A percentile compares a stretch with the other conserved stretches of the same genome.
Conservation (phyloP, 2,329 filamentous ascomycete species). For the Coleophoma cylindrospora region DNA sequence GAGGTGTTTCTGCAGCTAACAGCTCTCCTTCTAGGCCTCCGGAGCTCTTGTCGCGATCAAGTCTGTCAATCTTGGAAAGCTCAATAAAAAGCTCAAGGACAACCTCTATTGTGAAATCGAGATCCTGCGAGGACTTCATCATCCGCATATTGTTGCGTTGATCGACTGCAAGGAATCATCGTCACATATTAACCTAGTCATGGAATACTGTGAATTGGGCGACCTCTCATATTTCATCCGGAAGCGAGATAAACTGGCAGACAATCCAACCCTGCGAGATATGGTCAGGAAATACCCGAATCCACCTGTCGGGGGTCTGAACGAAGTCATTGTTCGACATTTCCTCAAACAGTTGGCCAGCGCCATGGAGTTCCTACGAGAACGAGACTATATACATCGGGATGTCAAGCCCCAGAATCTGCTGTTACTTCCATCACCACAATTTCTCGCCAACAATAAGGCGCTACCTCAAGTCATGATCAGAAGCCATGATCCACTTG, state of each 20-base stretch:
- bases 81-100: slow-evolving; percentile 94
- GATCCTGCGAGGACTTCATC: slow-evolving; percentile 87
- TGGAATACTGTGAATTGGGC: slow-evolving; percentile 97
- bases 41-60: slow-evolving; percentile 90
- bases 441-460: slow-evolving; percentile 58
- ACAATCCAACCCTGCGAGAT: slow-evolving; percentile 76
- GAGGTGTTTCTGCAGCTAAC: slow-evolving; percentile 9
- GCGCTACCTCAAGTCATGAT: slow-evolving; percentile 66
- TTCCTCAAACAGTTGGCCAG: slow-evolving; percentile 94
- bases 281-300: slow-evolving; percentile 94
- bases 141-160: slow-evolving; percentile 94
- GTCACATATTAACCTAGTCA: slow-evolving; percentile 90
- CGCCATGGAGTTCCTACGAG: slow-evolving; percentile 81
- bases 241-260: slow-evolving; percentile 76
- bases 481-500: slow-evolving; percentile 73
- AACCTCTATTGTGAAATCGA: slow-evolving; percentile 94
- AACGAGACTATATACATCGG: slow-evolving; percentile 85
- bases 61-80: slow-evolving; percentile 82
- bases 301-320: slow-evolving; percentile 74
- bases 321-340: slow-evolving; percentile 94
- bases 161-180: slow-evolving; percentile 88
- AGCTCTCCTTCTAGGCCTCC: slow-evolving; percentile 51
- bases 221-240: slow-evolving; percentile 96
- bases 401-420: slow-evolving; percentile 98
- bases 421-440: slow-evolving; percentile 75